Conservation (phyloP, 2,329 filamentous ascomycete species). For the Juglanconis oblonga region DNA sequence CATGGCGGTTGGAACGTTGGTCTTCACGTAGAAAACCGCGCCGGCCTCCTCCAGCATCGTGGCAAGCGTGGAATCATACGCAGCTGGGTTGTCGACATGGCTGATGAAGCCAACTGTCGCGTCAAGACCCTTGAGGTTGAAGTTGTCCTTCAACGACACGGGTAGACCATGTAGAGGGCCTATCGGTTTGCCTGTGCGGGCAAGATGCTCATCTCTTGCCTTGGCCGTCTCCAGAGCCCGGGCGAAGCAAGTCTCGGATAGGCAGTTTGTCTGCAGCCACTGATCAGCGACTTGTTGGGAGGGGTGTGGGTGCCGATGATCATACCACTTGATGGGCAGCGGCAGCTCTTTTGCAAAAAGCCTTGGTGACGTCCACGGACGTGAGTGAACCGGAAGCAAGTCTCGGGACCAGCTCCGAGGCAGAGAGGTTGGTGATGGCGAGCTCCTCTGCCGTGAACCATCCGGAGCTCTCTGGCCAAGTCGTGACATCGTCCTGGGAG, state of each 20-base stretch:
- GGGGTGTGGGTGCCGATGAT: too few relatives aligned
- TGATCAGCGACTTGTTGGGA: background rate
- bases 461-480: slow-evolving; percentile 53
- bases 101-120: slow-evolving; percentile 62
- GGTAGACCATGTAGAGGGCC: slow-evolving; percentile 67
- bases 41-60: slow-evolving; percentile 43
- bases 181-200: slow-evolving; percentile 40
- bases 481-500: slow-evolving; percentile 52
- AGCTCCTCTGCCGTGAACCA: slow-evolving; percentile 52
- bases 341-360: slow-evolving; percentile 37
- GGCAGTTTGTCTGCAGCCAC: slow-evolving; percentile 40
- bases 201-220: slow-evolving; percentile 47
- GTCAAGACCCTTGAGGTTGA: slow-evolving; percentile 59
- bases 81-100: slow-evolving; percentile 56
- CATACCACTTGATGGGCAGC: slow-evolving; percentile 36
- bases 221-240: slow-evolving; percentile 47
- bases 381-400: slow-evolving; percentile 36
- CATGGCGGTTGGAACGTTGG: slow-evolving; percentile 59
- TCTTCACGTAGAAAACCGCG: slow-evolving; percentile 56
- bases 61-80: slow-evolving; percentile 37
- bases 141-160: slow-evolving; percentile 68
- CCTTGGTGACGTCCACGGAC: slow-evolving; percentile 32
- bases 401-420: slow-evolving; percentile 30
- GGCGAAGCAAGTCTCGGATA: slow-evolving; percentile 43
- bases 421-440: slow-evolving; percentile 33